A percentile compares a stretch with the other conserved stretches of the same genome.
Evolutionary conservation across 1,139 yeast species (phyloP).

Genomic region (Kodamaea arcana): DNA sequence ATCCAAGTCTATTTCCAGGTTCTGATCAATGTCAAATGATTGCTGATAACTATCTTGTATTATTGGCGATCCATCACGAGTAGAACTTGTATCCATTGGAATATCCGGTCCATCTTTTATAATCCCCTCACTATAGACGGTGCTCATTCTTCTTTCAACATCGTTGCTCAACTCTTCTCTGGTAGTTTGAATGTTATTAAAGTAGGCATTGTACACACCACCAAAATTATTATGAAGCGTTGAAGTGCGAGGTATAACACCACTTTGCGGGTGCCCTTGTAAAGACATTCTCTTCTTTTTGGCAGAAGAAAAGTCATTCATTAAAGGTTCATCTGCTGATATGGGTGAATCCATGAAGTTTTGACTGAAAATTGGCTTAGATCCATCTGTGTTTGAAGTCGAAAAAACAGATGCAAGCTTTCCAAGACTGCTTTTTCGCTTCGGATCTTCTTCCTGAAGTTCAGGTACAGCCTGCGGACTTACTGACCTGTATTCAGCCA

Average conservation of each 20-base stretch:
- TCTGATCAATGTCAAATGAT: background rate
- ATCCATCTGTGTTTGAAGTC: slow-evolving; percentile 3
- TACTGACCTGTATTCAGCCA: slow-evolving; percentile 10
- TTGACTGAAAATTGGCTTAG: slow-evolving; percentile 4
- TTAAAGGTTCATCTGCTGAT: slow-evolving; percentile 14
- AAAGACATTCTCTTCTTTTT: slow-evolving; percentile 31
- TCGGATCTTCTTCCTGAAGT: background rate
- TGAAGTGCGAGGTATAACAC: slow-evolving; percentile 28
- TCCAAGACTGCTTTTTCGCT: slow-evolving; percentile 5
- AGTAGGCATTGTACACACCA: slow-evolving; percentile 26
- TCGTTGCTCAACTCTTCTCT: slow-evolving; percentile 26
- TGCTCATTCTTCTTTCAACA: slow-evolving; percentile 29
- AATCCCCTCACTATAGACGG: slow-evolving; percentile 20
- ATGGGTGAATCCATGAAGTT: background rate
- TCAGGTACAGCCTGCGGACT: slow-evolving; percentile 10
- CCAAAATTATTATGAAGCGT: slow-evolving; percentile 14
- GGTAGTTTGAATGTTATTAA: slow-evolving; percentile 20
- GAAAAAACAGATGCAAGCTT: slow-evolving; percentile 8
- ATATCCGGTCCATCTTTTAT: slow-evolving; percentile 13
- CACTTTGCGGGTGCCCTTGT: slow-evolving; percentile 19
- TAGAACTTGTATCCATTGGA: slow-evolving; percentile 1
- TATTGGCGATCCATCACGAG: slow-evolving; percentile 1
- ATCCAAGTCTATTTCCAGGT: slow-evolving; percentile 1
- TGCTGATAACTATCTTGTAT: background rate
- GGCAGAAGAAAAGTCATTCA: slow-evolving; percentile 22